These are phyloP conservation scores for Sclerotinia minor DNA, from an alignment of 2,329 filamentous ascomycete species.

Conservation along the genomic window DNA sequence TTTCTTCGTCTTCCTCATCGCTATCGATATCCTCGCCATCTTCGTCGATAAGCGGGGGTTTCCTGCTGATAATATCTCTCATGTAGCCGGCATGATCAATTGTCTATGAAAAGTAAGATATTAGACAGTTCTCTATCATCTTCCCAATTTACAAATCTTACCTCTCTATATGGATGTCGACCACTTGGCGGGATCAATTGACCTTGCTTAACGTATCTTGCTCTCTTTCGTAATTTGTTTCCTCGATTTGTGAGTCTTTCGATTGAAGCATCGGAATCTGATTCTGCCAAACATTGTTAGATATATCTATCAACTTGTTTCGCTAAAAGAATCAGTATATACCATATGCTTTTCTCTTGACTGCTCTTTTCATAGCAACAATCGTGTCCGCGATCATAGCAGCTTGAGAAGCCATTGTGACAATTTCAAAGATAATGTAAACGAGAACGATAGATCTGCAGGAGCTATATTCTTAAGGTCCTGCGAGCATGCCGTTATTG, in stretches of 20 bases:
- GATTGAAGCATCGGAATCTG: constrained; percentile 74
- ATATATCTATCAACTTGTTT: constrained; percentile 31
- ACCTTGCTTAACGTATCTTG: constrained; percentile 69
- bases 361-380: constrained; percentile 65
- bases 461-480: constrained; percentile 4
- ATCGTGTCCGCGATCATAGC: constrained; percentile 66
- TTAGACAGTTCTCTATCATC: neutral
- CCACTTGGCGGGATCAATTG: constrained; percentile 66
- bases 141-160: constrained; percentile 42
- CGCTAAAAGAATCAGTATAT: constrained; percentile 33
- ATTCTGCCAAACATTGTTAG: constrained; percentile 53
- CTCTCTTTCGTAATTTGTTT: constrained; percentile 75
- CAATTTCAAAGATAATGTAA: neutral
- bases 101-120: constrained; percentile 49
- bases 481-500: constrained; percentile 13
- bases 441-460: neutral
- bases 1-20: constrained; percentile 65
- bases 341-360: constrained; percentile 66
- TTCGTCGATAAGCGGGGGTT: constrained; percentile 71
- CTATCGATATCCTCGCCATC: constrained; percentile 77
- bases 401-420: constrained; percentile 57
- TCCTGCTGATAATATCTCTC: constrained; percentile 71
- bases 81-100: constrained; percentile 73
- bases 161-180: constrained; percentile 70
- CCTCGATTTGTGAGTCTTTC: constrained; percentile 71